Evolutionary conservation across 129 eudicot genomes (phyloP).

Genomic region (Smallanthus sonchifolius): DNA sequence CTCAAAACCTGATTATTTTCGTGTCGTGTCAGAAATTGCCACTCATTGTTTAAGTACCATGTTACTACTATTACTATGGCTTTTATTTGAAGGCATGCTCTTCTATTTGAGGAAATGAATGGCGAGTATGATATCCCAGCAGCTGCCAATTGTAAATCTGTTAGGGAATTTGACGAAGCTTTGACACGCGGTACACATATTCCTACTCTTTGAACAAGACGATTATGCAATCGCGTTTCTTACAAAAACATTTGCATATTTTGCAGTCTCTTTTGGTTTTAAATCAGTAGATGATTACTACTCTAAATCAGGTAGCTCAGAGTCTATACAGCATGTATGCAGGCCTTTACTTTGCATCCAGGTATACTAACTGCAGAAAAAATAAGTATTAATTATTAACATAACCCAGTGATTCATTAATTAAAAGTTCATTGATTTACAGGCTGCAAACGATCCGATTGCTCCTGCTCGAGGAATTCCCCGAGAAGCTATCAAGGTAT

Average conservation of each 20-base stretch:
- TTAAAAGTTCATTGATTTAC: slow-evolving; percentile 23
- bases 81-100: slow-evolving; percentile 67
- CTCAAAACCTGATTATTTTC: neutral
- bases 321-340: slow-evolving; percentile 54
- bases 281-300: slow-evolving; percentile 95
- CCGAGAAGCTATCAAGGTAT: slow-evolving; percentile 65
- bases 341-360: slow-evolving; percentile 91
- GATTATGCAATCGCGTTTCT: slow-evolving; percentile 8
- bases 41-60: neutral
- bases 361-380: slow-evolving; percentile 29
- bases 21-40: neutral
- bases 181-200: slow-evolving; percentile 67
- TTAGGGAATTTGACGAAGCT: slow-evolving; percentile 87
- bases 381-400: too few species aligned
- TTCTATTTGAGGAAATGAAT: slow-evolving; percentile 70
- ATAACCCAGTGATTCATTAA: neutral
- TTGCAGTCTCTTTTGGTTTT: slow-evolving; percentile 91
- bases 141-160: slow-evolving; percentile 71
- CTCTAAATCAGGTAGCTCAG: slow-evolving; percentile 76
- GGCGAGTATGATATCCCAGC: slow-evolving; percentile 76
- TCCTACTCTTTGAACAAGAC: slow-evolving; percentile 3
- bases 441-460: slow-evolving; percentile 97
- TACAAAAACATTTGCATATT: slow-evolving; percentile 7
- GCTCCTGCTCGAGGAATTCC: slow-evolving; percentile 97
- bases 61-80: neutral